Base-by-base conservation (phyloP, 768 basidiomycete genomes). In the Suillus sp. region DNA sequence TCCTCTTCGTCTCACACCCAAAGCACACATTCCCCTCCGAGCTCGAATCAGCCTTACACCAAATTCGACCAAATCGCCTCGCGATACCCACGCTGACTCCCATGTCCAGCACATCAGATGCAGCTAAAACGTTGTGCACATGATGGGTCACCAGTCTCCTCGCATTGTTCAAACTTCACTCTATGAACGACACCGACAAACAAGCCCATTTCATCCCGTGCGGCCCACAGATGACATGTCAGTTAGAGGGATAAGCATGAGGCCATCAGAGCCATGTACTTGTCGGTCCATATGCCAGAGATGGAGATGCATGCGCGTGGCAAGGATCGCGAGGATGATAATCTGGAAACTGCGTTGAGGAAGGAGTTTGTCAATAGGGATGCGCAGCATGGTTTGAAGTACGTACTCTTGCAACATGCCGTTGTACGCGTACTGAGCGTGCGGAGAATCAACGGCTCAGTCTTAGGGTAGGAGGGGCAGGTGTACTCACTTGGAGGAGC, bases 241-340 rank as follows among this genome's bases (percentile, higher is more conserved):
- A n/a, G 51, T 34, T 6, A 53, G 5, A 53, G 51, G 51, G n/a
- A 34, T 53, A 20, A 34, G 27, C 34, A 9, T 22, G 34, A 9
- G 13, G n/a, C 3, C 34, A 7, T 35, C 34, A 9, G 32, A 16
- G 34, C 20, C 10, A 32, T 22, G 43, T 11, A 35, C 11, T 13
- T 13, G 18, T 1, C 56, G 55, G 54, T 55, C 61, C 25, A 59
- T 18, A 35, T 62, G 53, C 56, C 50, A 55, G 16, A 62, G 61
- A 30, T 62, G 37, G 37, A 62, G 61, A 22, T 62, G 61, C 61
- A 62, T 62, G 18, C 55, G 61, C 16, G 56, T 53, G 22, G 50
- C 60, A 13, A 61, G 47, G 16, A 62, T 57, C 14, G 61, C 54
- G 37, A 58, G 61, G 22, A 62, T 59, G 25, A 62, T 51, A 30